These are phyloP conservation scores for Hypoxylon intermedium DNA, from an alignment of 495 filamentous ascomycete species.

Conservation along the genomic window DNA sequence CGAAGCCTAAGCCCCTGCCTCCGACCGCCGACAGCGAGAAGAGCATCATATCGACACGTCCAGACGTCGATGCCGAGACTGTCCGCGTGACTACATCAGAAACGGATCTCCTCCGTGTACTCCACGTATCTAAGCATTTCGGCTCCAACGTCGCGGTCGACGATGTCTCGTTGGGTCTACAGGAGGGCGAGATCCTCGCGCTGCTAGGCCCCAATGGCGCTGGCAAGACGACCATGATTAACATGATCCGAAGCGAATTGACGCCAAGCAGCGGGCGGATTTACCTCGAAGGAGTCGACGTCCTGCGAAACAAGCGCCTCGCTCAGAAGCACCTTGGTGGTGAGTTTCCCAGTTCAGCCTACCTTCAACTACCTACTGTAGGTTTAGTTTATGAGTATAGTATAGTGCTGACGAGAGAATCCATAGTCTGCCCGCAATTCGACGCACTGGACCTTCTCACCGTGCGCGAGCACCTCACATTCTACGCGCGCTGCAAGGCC, in stretches of 20 bases:
- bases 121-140: conserved; percentile 72
- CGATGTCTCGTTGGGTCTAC: conserved; percentile 72
- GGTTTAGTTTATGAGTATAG: too few species aligned
- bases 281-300: conserved; percentile 68
- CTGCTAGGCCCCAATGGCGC: conserved; percentile 78
- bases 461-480: conserved; percentile 65
- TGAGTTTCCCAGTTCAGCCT: conserved; percentile 21
- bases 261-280: conserved; percentile 65
- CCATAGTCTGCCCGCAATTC: conserved; percentile 70
- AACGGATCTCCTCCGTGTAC: conserved; percentile 67
- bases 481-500: conserved; percentile 69
- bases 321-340: conserved; percentile 39
- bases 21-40: conserved; percentile 27
- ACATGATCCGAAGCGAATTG: conserved; percentile 74
- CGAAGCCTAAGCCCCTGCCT: conserved; percentile 32
- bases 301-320: conserved; percentile 42
- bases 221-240: conserved; percentile 77
- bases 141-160: conserved; percentile 67
- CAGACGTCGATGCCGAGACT: conserved; percentile 34
- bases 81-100: conserved; percentile 59
- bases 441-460: conserved; percentile 66
- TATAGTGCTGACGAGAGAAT: conserved; percentile 45
- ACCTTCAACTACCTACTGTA: not conserved
- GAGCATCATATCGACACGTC: conserved; percentile 11
- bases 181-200: conserved; percentile 71